Evolutionary conservation across 2,329 filamentous ascomycete genomes (phyloP).

Genomic region (Botryosphaeria dothidea): DNA sequence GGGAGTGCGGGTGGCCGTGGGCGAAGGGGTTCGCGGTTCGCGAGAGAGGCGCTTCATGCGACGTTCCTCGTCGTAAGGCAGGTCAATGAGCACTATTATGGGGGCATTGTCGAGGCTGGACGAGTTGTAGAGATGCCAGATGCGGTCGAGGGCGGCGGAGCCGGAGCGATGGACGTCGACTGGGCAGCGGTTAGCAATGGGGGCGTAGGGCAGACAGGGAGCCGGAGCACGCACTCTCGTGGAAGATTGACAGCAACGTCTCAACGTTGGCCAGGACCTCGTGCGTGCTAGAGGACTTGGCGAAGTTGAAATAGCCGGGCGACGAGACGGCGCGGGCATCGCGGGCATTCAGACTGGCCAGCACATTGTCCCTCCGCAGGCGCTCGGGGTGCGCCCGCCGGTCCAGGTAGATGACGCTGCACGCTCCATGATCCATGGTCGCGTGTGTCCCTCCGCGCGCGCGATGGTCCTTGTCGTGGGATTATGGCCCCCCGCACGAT

Average conservation of each 20-base stretch:
- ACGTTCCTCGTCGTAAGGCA: conserved; percentile 45
- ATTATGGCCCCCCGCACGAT: conserved; percentile 20
- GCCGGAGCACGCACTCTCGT: conserved; percentile 36
- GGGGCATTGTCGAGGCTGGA: conserved; percentile 35
- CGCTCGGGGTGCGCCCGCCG: conserved; percentile 43
- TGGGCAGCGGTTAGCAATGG: conserved; percentile 22
- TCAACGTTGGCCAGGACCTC: conserved; percentile 43
- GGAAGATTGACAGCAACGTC: conserved; percentile 42
- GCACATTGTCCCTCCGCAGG: conserved; percentile 38
- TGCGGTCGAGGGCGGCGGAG: conserved; percentile 38
- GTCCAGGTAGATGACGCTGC: conserved; percentile 48
- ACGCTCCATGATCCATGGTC: conserved; percentile 45
- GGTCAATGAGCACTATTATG: conserved; percentile 44
- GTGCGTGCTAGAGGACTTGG: conserved; percentile 29
- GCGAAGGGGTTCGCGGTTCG: conserved; percentile 43
- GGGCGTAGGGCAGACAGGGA: neutral
- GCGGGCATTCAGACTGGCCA: conserved; percentile 33
- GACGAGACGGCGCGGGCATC: conserved; percentile 26
- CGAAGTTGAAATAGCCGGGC: conserved; percentile 38
- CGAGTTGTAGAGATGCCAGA: conserved; percentile 29
- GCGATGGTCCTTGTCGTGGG: conserved; percentile 12
- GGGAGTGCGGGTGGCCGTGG: conserved; percentile 35
- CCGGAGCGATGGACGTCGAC: conserved; percentile 44
- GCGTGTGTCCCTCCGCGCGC: conserved; percentile 16
- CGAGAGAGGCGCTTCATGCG: conserved; percentile 42